Conservation (phyloP, 208 protist species). For the Novymonas esmeraldas region DNA sequence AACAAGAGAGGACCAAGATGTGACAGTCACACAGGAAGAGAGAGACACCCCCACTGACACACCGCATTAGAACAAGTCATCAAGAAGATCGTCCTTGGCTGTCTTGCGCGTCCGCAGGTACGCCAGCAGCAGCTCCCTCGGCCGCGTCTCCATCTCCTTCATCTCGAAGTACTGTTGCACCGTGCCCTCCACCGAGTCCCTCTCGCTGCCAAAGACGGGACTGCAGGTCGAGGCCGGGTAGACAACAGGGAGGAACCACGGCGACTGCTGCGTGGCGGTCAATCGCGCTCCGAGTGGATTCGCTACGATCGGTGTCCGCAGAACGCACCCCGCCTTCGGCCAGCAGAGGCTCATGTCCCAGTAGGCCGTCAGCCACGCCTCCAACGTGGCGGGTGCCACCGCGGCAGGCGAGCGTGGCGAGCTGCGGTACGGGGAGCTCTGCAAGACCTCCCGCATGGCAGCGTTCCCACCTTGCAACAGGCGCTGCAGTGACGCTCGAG, state of each 20-base stretch:
- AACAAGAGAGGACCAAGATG: not conserved
- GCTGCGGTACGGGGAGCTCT: slow-evolving; percentile 18
- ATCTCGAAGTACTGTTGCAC: slow-evolving; percentile 81
- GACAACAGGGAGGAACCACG: slow-evolving; percentile 76
- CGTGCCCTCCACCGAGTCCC: slow-evolving; percentile 57
- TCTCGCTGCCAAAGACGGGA: slow-evolving; percentile 75
- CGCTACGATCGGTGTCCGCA: slow-evolving; percentile 41
- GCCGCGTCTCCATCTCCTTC: slow-evolving; percentile 50
- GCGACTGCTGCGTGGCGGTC: slow-evolving; percentile 13
- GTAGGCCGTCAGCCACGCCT: slow-evolving; percentile 48
- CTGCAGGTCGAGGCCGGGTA: slow-evolving; percentile 43
- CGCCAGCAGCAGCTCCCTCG: slow-evolving; percentile 45
- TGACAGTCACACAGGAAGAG: not conserved
- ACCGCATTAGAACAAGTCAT: slow-evolving; percentile 89
- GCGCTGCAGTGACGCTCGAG: slow-evolving; percentile 43
- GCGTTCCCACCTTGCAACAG: slow-evolving; percentile 44
- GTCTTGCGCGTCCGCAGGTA: slow-evolving; percentile 69
- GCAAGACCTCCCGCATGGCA: slow-evolving; percentile 44
- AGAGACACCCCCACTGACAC: not conserved
- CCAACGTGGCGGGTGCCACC: slow-evolving; percentile 31
- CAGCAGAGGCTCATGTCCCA: slow-evolving; percentile 76
- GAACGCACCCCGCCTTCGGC: slow-evolving; percentile 81
- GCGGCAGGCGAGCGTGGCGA: not conserved
- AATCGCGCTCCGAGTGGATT: slow-evolving; percentile 25
- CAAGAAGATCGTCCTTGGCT: slow-evolving; percentile 62